Base-by-base conservation (phyloP, 352 stramenopile genomes). In the Phytophthora fragariaefolia region DNA sequence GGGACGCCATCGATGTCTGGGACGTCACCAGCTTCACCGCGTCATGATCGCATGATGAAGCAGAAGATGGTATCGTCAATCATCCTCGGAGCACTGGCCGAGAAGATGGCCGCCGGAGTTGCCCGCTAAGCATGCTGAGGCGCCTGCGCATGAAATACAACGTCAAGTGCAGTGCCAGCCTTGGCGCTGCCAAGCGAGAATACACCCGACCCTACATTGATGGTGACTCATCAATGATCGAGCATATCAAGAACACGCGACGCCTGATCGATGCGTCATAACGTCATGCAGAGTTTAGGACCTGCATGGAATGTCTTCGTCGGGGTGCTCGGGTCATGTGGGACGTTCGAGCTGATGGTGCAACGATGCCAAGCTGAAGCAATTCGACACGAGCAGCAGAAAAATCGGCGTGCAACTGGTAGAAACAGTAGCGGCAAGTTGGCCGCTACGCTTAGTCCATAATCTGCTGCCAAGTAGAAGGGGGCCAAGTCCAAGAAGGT, bases 271-370 rank as follows among this genome's bases (percentile, higher is more conserved):
- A 53, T 46, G 30, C n/a, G 38, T 9, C 49, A 58, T 8, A 66
- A 53, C 26, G 58, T 48, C 28, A 58, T 59, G 36, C 47, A 66
- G 42, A 56, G 18, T 20, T 30, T 67, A 5, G 28, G 49, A 1
- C 42, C 59, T 48, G 27, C 43, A 2, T 67, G 30, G 28, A 60
- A 66, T n/a, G 58, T 38, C 6, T 60, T 66, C 18, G 49, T 66
- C 7, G 38, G 27, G 0, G 58, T 60, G 20, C 22, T 53, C 20
- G 40, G 60, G 38, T 6, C 30, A 7, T 54, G 20, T 13, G 6
- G 10, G 8, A 56, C 47, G 36, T 57, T 65, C 15, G 46, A 66
- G 28, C 12, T 34, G 6, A 59, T 55, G 49, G 2, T 66, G 6
- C 24, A 47, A 24, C 36, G 58, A n/a, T 60, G 49, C 22, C 58